Base-by-base conservation (phyloP, 495 filamentous ascomycete species). In the Lophiotrema nucula region DNA sequence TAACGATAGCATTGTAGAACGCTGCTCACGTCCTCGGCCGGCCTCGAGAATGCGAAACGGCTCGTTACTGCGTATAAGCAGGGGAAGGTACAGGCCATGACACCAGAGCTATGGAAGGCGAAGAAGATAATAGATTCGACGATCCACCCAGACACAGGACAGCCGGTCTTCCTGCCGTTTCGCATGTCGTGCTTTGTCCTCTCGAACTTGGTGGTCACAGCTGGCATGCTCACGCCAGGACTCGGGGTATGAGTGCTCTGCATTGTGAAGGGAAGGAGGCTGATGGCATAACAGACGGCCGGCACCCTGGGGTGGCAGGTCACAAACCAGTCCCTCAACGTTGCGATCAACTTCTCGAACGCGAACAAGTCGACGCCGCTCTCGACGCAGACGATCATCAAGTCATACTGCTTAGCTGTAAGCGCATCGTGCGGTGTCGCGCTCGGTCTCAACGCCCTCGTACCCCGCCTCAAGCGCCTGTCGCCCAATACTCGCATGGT, bases 91-190 rank as follows among this genome's bases (percentile, higher is more conserved):
- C 79, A 79, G 51, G 59, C 69, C 3, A 96, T 97, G 91, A 95
- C 86, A 5, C 85, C 90, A 8, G 88, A 96, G 63, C 72, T 97
- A 64, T 98, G 93, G 93, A 78, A 77, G 56, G 93, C 93, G 31
- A 98, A 98, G 81, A 96, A 97, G 78, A 83, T 96, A 54, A 85
- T 96, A 21, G 93, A 98, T 73, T 92, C 95, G 42, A 97, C 93
- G 6, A 70, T 98, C 52, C 93, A 98, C 72, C 93, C 93, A 42
- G 93, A 98, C 73, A 97, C 92, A 4, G 93, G 92, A 47, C 76
- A 88, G 67, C 87, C 92, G 0, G 95, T 97, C 49, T 83, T 97
- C 67, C 82, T 97, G 4, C 93, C 95, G 18, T 97, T 97, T 70
- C 85, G 93, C 65, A 97, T 98, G 95, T 96, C 90, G 41, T 89